These are phyloP conservation scores for Phoenix roebelenii DNA, from an alignment of 176 grass and related monocot genomes.

Conservation along the genomic window DNA sequence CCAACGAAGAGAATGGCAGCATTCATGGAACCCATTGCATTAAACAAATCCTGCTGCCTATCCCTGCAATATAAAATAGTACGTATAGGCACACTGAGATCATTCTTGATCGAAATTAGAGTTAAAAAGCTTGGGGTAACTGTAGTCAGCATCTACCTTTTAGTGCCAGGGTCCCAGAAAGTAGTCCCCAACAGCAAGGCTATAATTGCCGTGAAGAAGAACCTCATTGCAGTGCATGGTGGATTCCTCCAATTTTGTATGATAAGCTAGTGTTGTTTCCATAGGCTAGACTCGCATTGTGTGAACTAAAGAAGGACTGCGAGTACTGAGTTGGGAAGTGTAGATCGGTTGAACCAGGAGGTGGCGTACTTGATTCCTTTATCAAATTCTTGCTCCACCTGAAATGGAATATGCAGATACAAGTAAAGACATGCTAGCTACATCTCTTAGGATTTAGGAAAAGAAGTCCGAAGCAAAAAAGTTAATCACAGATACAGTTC, in stretches of 20 bases:
- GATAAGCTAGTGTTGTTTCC: constrained; percentile 62
- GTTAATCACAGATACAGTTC: constrained; percentile 43
- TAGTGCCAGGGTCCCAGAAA: constrained; percentile 45
- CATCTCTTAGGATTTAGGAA: background rate
- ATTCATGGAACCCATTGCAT: constrained; percentile 63
- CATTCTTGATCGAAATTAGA: background rate
- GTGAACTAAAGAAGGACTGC: constrained; percentile 35
- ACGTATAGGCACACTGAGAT: background rate
- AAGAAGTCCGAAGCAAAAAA: background rate
- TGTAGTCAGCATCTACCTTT: constrained; percentile 4
- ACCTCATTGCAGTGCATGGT: constrained; percentile 45
- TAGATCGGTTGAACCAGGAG: constrained; percentile 37
- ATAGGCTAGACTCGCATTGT: constrained; percentile 49
- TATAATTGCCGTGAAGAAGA: constrained; percentile 58
- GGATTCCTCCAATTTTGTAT: constrained; percentile 68
- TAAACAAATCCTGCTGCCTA: constrained; percentile 40
- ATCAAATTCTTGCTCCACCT: constrained; percentile 53
- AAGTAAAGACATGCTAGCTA: background rate
- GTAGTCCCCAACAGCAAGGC: constrained; percentile 52
- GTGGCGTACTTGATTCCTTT: constrained; percentile 29
- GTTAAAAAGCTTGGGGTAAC: background rate
- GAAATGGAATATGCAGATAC: background rate
- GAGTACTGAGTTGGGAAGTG: constrained; percentile 43
- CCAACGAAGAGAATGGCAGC: constrained; percentile 53
- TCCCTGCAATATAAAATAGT: constrained; percentile 1